Conservation (phyloP, 208 protist genomes). For the Borovskyia barvae region DNA sequence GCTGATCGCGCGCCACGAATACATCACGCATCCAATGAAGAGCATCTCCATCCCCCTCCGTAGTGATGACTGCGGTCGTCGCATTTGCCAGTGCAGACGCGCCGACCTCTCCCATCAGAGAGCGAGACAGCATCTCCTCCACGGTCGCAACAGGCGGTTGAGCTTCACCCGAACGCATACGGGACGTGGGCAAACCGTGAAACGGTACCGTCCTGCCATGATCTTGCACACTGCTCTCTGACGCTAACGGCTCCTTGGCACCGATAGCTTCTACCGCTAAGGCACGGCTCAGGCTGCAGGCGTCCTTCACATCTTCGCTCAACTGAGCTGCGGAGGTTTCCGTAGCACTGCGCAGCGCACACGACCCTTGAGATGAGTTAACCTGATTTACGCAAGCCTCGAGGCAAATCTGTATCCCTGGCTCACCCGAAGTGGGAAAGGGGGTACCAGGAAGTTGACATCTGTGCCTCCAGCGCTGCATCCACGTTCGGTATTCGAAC, state of each 20-base stretch:
- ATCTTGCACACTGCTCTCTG: too few species aligned
- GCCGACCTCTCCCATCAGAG: background rate
- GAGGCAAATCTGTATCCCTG: conserved; percentile 13
- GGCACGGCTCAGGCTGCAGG: background rate
- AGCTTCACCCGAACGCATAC: too few species aligned
- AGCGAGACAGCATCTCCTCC: conserved; percentile 10
- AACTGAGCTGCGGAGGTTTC: conserved; percentile 19
- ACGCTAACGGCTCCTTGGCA: background rate
- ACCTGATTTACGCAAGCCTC: conserved; percentile 19
- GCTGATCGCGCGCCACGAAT: conserved; percentile 18
- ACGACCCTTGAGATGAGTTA: background rate
- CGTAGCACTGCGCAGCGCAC: conserved; percentile 13
- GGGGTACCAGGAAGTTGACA: too few species aligned
- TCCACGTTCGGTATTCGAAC: conserved; percentile 25
- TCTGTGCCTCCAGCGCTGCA: conserved; percentile 18
- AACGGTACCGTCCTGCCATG: too few species aligned
- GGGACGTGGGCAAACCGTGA: too few species aligned
- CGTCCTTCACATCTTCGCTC: conserved; percentile 8
- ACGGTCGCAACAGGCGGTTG: too few species aligned
- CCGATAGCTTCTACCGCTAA: background rate
- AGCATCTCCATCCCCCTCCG: conserved; percentile 2
- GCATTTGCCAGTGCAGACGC: background rate
- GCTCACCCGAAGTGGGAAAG: too few species aligned
- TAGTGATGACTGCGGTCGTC: background rate
- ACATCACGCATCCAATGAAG: conserved; percentile 16